Evolutionary conservation across 1,139 yeast species (phyloP).

Genomic region (Zygosaccharomyces pseudobailii): DNA sequence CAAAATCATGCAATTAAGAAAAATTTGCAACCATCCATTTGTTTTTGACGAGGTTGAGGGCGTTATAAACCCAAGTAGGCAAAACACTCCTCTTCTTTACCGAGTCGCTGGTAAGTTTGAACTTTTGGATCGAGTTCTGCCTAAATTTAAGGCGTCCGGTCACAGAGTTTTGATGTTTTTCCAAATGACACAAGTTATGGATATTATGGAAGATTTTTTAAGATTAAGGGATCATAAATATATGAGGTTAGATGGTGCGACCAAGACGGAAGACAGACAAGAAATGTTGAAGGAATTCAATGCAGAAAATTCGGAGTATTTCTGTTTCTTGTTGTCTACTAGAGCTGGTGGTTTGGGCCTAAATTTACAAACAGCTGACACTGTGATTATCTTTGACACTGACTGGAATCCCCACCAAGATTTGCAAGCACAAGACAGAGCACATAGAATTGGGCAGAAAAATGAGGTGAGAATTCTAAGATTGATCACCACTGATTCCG

Average conservation of each 20-base stretch:
- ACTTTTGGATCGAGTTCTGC: constrained; percentile 77
- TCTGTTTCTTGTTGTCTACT: constrained; percentile 85
- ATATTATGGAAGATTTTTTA: constrained; percentile 94
- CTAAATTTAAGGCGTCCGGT: constrained; percentile 79
- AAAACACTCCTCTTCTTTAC: constrained; percentile 71
- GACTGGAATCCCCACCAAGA: constrained; percentile 99
- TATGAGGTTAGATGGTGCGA: constrained; percentile 88
- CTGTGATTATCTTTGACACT: constrained; percentile 93
- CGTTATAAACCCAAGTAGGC: constrained; percentile 53
- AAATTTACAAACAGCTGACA: constrained; percentile 94
- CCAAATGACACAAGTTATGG: constrained; percentile 99
- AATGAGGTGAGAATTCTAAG: constrained; percentile 93
- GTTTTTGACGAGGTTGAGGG: constrained; percentile 91
- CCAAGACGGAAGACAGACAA: constrained; percentile 93
- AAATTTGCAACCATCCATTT: constrained; percentile 95
- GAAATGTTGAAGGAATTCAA: constrained; percentile 77
- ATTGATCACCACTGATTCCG: constrained; percentile 88
- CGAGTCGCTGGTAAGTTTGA: constrained; percentile 92
- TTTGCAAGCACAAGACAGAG: constrained; percentile 98
- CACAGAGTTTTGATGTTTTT: constrained; percentile 92
- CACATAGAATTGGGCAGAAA: constrained; percentile 97
- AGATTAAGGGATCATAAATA: constrained; percentile 71
- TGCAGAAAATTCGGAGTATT: constrained; percentile 83
- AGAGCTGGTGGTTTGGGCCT: constrained; percentile 98
- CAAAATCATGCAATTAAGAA: constrained; percentile 92